phyloP scores from a whole-genome alignment of 805 yeast species.

The Myxozyma kluyveri region DNA sequence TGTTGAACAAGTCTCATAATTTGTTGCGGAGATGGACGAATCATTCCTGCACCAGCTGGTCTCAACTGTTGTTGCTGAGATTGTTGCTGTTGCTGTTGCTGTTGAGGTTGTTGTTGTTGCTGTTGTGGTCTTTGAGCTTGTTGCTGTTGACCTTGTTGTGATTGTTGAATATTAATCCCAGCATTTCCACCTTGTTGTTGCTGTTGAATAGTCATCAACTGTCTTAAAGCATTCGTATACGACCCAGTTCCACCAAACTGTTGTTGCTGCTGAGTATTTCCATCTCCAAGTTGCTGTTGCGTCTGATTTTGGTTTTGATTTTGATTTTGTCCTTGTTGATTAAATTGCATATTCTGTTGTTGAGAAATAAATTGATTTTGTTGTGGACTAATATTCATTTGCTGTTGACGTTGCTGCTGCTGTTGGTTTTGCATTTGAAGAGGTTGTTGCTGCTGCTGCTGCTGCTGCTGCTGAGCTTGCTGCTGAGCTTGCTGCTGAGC shows the following conservation, averaged over 20 bases:
- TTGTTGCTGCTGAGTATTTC: not conserved
- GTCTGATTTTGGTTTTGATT: conserved; percentile 10
- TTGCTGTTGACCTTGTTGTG: conserved; percentile 15
- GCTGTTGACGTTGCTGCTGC: conserved; percentile 17
- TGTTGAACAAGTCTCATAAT: conserved; percentile 4
- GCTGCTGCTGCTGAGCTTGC: conserved; percentile 7
- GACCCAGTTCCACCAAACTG: conserved; percentile 12
- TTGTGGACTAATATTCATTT: not conserved
- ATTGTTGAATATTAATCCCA: conserved; percentile 3
- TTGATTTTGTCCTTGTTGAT: not conserved
- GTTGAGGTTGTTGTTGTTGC: conserved; percentile 10
- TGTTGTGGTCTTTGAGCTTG: too few species aligned
- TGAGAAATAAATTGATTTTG: not conserved
- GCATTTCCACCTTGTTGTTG: conserved; percentile 10
- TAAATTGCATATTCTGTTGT: not conserved
- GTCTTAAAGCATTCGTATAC: conserved; percentile 24
- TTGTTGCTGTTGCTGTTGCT: not conserved
- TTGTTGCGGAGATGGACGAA: conserved; percentile 25
- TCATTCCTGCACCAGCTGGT: not conserved
- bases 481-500: conserved; percentile 19
- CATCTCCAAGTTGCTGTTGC: conserved; percentile 20
- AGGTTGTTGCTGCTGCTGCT: conserved; percentile 13
- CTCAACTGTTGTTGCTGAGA: conserved; percentile 23
- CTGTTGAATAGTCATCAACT: conserved; percentile 21
- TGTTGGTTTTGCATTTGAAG: conserved; percentile 15